Evolutionary conservation across 257 asterid genomes (phyloP).

Genomic region (Nicotiana benthamiana): DNA sequence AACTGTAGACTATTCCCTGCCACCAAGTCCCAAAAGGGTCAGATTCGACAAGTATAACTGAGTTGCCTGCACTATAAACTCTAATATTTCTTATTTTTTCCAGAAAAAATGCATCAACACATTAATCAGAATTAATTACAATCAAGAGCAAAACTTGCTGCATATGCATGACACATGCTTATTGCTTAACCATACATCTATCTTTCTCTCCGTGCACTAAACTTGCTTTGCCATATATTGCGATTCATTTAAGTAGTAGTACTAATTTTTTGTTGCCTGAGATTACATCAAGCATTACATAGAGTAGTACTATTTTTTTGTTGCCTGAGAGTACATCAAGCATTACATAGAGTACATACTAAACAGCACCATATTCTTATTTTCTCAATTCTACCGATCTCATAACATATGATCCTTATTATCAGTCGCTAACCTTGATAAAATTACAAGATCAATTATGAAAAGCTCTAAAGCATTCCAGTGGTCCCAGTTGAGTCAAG

Average conservation of each 20-base stretch:
- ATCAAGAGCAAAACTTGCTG: not conserved
- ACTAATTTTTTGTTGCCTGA: not conserved
- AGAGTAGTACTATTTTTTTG: not conserved
- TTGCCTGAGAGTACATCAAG: not conserved
- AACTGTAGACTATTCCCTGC: conserved; percentile 82
- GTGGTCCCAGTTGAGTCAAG: not conserved
- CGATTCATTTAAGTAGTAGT: not conserved
- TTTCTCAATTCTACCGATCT: not conserved
- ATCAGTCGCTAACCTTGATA: not conserved
- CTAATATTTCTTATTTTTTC: not conserved
- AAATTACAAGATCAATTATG: not conserved
- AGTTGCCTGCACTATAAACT: not conserved
- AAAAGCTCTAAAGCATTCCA: not conserved
- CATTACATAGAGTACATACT: not conserved
- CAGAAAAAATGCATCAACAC: not conserved
- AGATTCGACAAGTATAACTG: not conserved
- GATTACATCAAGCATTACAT: not conserved
- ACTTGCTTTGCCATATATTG: not conserved
- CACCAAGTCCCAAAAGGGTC: not conserved
- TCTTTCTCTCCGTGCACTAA: not conserved
- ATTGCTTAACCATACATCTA: not conserved
- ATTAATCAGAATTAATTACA: not conserved
- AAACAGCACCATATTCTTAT: not conserved
- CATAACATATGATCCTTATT: not conserved
- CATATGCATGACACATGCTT: not conserved